Percentiles rank a stretch among this genome's conserved stretches.
These are phyloP conservation scores for Cytospora schulzeri DNA, from an alignment of 2,329 filamentous ascomycete species.

Conservation along the genomic window DNA sequence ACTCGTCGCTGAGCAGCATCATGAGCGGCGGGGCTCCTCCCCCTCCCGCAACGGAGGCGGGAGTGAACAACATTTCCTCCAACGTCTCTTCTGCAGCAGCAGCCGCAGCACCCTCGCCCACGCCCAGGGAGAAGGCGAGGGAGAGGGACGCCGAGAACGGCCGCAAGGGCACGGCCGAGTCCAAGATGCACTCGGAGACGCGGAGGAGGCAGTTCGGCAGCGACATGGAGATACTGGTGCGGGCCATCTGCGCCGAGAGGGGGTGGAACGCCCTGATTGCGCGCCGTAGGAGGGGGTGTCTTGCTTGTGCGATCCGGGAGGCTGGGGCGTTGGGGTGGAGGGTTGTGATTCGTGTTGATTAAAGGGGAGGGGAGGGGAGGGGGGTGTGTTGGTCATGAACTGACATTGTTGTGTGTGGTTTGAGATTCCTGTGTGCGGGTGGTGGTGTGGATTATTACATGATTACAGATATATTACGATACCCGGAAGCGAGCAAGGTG, in stretches of 20 bases:
- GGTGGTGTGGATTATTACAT: no score
- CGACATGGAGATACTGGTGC: slow-evolving; percentile 69
- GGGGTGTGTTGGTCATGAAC: no score
- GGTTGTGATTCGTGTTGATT: slow-evolving; percentile 65
- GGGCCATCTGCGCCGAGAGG: slow-evolving; percentile 72
- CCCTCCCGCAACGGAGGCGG: no score
- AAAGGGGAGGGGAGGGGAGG: no score
- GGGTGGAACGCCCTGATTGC: slow-evolving; percentile 76
- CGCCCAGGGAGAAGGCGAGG: slow-evolving; percentile 38
- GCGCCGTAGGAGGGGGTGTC: slow-evolving; percentile 66
- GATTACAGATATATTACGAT: no score
- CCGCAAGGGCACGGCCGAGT: slow-evolving; percentile 40
- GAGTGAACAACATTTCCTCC: slow-evolving; percentile 1
- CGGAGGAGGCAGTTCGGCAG: slow-evolving; percentile 61
- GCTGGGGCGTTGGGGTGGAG: slow-evolving; percentile 70
- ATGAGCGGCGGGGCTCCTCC: slow-evolving; percentile 17
- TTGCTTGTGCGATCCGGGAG: slow-evolving; percentile 75
- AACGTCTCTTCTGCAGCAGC: no score
- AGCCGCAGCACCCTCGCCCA: slow-evolving; percentile 6
- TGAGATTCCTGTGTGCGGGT: no score
- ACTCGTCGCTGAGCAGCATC: slow-evolving; percentile 24
- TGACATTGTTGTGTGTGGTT: no score
- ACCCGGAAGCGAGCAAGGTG: no score
- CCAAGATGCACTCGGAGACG: slow-evolving; percentile 59
- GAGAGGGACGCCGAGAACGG: slow-evolving; percentile 33